Conservation (phyloP, 1,284 basidiomycete genomes). For the Phaffia rhodozyma region DNA sequence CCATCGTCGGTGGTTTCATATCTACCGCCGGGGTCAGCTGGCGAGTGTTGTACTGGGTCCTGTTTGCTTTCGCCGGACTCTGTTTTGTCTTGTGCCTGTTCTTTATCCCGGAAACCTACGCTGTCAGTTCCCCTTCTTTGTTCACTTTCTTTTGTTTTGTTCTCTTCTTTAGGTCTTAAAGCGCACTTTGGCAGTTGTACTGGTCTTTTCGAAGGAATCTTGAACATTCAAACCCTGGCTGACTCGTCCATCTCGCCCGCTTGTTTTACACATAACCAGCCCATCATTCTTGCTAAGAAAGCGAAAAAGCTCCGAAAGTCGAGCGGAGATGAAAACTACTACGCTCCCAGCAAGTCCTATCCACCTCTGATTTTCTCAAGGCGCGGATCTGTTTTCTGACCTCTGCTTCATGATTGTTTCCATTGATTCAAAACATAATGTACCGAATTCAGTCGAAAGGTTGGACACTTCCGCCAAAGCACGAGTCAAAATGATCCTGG, state of each 20-base stretch:
- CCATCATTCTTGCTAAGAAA: slow-evolving; percentile 43
- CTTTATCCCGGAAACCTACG: slow-evolving; percentile 57
- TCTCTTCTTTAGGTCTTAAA: background rate
- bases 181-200: background rate
- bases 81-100: slow-evolving; percentile 47
- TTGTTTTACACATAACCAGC: slow-evolving; percentile 38
- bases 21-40: slow-evolving; percentile 34
- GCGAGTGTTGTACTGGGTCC: slow-evolving; percentile 33
- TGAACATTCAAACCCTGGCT: background rate
- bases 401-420: slow-evolving; percentile 1
- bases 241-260: background rate
- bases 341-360: slow-evolving; percentile 33
- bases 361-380: slow-evolving; percentile 1
- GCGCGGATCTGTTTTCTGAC: background rate
- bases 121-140: too few relatives aligned
- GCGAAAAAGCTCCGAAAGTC: slow-evolving; percentile 42
- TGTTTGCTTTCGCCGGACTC: slow-evolving; percentile 46
- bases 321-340: slow-evolving; percentile 55
- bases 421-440: slow-evolving; percentile 13
- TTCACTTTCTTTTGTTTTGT: slow-evolving; percentile 29
- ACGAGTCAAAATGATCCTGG: slow-evolving; percentile 39
- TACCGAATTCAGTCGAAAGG: slow-evolving; percentile 22
- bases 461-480: slow-evolving; percentile 22
- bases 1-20: slow-evolving; percentile 52
- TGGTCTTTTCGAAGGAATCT: too few relatives aligned